phyloP scores from a whole-genome alignment of 2,329 filamentous ascomycete genomes.

The Colletotrichum shisoi region DNA sequence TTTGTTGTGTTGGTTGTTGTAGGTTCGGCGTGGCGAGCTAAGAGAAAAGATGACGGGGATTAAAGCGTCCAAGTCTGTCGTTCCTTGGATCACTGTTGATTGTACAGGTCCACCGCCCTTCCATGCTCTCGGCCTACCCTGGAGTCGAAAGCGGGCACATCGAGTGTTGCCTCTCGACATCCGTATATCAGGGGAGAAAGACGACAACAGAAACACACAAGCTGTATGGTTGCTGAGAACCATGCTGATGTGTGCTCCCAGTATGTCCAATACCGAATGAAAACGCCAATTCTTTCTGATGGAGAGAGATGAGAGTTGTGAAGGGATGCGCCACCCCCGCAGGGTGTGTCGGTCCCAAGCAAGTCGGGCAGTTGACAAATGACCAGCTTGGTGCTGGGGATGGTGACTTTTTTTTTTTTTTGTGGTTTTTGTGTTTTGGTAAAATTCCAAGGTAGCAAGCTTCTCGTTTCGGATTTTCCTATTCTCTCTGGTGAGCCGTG shows the following conservation, averaged over 20 bases:
- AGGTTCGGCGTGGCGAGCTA: slow-evolving; percentile 7
- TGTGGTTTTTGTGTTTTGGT: slow-evolving; percentile 25
- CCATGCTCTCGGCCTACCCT: slow-evolving; percentile 34
- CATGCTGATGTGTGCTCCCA: slow-evolving; percentile 20
- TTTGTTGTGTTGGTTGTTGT: slow-evolving; percentile 15
- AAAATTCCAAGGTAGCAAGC: slow-evolving; percentile 23
- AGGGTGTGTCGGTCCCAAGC: slow-evolving; percentile 26
- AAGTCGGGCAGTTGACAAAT: slow-evolving; percentile 27
- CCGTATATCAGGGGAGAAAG: slow-evolving; percentile 24
- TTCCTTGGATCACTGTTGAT: slow-evolving; percentile 11
- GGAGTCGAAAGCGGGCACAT: slow-evolving; percentile 34
- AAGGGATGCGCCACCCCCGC: slow-evolving; percentile 27
- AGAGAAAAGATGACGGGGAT: neutral
- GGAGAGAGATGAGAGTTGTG: slow-evolving; percentile 24
- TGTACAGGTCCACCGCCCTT: neutral
- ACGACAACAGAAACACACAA: slow-evolving; percentile 28
- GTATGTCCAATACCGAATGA: slow-evolving; percentile 36
- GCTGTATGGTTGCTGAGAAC: slow-evolving; percentile 34
- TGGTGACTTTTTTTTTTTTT: slow-evolving; percentile 28
- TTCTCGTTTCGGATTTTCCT: slow-evolving; percentile 21
- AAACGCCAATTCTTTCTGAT: slow-evolving; percentile 29
- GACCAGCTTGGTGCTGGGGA: slow-evolving; percentile 31
- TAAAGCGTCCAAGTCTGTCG: slow-evolving; percentile 18
- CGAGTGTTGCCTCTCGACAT: slow-evolving; percentile 29
- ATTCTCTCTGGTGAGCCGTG: slow-evolving; percentile 33